Evolutionary conservation across 768 basidiomycete genomes (phyloP), one percentile per base, ranked within the genome.

Genomic region (Amanita phalloides): DNA sequence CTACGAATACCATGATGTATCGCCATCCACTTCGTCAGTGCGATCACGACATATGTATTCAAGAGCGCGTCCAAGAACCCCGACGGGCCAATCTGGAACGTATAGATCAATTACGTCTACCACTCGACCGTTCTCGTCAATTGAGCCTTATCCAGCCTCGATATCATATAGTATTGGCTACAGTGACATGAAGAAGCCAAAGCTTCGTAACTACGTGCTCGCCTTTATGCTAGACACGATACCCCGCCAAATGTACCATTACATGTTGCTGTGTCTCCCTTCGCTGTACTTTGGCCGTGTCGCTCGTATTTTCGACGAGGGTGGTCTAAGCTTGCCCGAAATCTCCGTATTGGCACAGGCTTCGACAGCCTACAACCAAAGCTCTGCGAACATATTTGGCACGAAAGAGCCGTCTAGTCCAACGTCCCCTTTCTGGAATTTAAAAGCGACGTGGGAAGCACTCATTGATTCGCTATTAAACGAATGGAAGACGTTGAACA

Each of bases 231-330:
- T 63, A 17, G 62, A 67, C 49, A 62, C 61, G 7, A 21, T 67
- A 6, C 65, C 67, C 1, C 60, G 65, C 17, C 57, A 67, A 42
- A 45, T 67, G 0, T 71, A 71, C 48, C 60, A 67, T 4, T 54
- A 66, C 50, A 20, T 64, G 10, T 74, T 84, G 8, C 65, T 86
- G 17, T 71, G 78, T 20, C 69, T 86, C 4, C 84, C 84, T 0
- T 73, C 76, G 8, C 60, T 85, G 30, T 86, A 86, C 59, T 86
- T 81, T 61, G 73, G 78, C 3, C 76, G 84, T 1, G 84, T 86
- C 17, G 70, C 76, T 4, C 70, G 77, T 28, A 70, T 85, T 33
- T 82, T 84, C 54, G 75, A 81, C 53, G 81, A 83, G 41, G 81
- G 82, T 1, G 76, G 84, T 37, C 66, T 86, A 37, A 78, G 75